Percentiles rank a stretch among this genome's conserved stretches.
These are phyloP conservation scores for Cladobotryum protrusum DNA, from an alignment of 2,329 filamentous ascomycete genomes.

Conservation along the genomic window DNA sequence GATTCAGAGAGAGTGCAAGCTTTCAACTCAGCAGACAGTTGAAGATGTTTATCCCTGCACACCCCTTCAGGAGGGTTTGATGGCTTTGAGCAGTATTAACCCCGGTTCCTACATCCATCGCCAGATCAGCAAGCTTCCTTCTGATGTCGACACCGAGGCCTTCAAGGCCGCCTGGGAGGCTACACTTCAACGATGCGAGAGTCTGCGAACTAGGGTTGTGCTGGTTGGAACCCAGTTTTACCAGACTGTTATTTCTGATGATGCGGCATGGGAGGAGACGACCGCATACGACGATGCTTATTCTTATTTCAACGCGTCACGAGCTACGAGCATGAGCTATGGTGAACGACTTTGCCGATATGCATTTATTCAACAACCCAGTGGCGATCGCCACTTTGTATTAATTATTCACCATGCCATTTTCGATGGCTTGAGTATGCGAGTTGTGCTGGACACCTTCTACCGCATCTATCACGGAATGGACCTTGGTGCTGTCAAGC, in stretches of 20 bases:
- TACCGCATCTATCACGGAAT: not conserved
- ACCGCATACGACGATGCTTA: constrained; percentile 1
- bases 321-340: constrained; percentile 6
- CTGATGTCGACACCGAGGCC: constrained; percentile 13
- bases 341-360: constrained; percentile 8
- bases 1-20: not conserved
- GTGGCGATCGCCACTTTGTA: not conserved
- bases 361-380: constrained; percentile 1
- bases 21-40: constrained; percentile 3
- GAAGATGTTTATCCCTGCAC: constrained; percentile 19
- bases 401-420: constrained; percentile 9
- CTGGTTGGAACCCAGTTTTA: constrained; percentile 3
- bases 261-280: not conserved
- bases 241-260: not conserved
- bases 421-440: constrained; percentile 14
- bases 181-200: constrained; percentile 9
- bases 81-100: constrained; percentile 25
- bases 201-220: constrained; percentile 8
- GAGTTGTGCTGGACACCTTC: constrained; percentile 8
- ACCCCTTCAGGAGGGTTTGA: constrained; percentile 17
- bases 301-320: not conserved
- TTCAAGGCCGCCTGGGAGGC: constrained; percentile 25
- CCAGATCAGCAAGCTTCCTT: constrained; percentile 19
- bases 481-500: not conserved
- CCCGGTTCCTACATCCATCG: constrained; percentile 27